Evolutionary conservation across 208 protist species (phyloP).

Genomic region (Crithidia fasciculata): DNA sequence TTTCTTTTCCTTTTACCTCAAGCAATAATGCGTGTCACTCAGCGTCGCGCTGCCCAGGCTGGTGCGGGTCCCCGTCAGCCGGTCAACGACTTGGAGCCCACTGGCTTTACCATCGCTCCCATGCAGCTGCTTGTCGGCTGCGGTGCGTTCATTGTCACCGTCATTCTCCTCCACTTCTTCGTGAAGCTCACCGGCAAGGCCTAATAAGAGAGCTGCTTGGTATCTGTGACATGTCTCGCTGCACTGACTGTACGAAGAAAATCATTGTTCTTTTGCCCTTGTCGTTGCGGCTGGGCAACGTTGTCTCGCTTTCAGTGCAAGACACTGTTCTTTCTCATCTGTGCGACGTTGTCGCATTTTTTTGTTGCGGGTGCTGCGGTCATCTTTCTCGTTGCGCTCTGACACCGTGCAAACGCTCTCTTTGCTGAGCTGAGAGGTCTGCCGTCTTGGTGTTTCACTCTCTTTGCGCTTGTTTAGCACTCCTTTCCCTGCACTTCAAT

Average conservation of each 20-base stretch:
- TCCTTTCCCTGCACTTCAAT: conserved; percentile 5
- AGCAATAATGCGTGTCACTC: conserved; percentile 56
- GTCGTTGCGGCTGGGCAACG: not conserved
- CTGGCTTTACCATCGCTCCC: conserved; percentile 76
- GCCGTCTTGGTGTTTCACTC: not conserved
- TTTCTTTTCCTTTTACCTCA: conserved; percentile 3
- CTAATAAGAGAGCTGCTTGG: not conserved
- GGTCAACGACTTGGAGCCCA: conserved; percentile 75
- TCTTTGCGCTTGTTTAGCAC: not conserved
- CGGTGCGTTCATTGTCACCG: conserved; percentile 73
- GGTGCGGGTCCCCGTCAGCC: conserved; percentile 32
- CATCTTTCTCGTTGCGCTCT: not conserved
- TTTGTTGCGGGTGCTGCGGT: not conserved
- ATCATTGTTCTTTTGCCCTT: no score
- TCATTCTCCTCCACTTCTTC: conserved; percentile 92
- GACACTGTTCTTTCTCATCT: no score
- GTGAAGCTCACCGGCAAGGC: conserved; percentile 66
- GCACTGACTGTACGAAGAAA: no score
- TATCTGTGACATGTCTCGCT: not conserved
- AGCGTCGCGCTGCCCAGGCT: conserved; percentile 41
- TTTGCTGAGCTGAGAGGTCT: not conserved
- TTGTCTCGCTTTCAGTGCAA: not conserved
- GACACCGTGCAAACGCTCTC: not conserved
- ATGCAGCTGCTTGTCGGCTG: conserved; percentile 74
- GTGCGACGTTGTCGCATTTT: not conserved